These are phyloP conservation scores for Saccharomycopsis capsularis DNA, from an alignment of 805 yeast species.

Conservation along the genomic window DNA sequence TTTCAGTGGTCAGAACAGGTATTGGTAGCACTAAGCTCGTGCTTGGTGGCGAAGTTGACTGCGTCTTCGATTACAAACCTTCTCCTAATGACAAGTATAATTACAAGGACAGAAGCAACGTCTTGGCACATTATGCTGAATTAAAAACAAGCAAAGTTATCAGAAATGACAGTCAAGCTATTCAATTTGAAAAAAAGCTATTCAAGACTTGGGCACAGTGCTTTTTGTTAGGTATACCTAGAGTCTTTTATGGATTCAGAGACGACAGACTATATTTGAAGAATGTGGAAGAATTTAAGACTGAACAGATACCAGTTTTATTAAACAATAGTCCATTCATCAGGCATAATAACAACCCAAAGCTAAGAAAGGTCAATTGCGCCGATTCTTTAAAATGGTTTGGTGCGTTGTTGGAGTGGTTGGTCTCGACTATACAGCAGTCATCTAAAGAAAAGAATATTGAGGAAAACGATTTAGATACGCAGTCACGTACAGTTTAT, in stretches of 20 bases:
- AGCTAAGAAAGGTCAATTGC: constrained; percentile 51
- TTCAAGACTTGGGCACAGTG: constrained; percentile 90
- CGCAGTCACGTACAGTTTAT: constrained; percentile 35
- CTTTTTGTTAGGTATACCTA: constrained; percentile 78
- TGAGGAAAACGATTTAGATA: background rate
- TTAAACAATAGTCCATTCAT: constrained; percentile 44
- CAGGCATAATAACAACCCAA: constrained; percentile 31
- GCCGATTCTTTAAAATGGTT: constrained; percentile 79
- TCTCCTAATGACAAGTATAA: constrained; percentile 26
- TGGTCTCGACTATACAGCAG: constrained; percentile 47
- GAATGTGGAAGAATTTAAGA: constrained; percentile 65
- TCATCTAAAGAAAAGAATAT: constrained; percentile 37
- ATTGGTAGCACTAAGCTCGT: constrained; percentile 64
- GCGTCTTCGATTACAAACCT: constrained; percentile 78
- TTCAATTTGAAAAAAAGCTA: constrained; percentile 67
- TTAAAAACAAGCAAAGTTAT: constrained; percentile 65
- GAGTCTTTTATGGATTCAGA: constrained; percentile 78
- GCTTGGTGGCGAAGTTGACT: constrained; percentile 88
- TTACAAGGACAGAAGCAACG: constrained; percentile 32
- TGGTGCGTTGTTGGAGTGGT: constrained; percentile 79
- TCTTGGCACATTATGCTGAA: constrained; percentile 73
- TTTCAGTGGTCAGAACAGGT: constrained; percentile 78
- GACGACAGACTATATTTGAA: constrained; percentile 61
- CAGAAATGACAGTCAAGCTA: constrained; percentile 48
- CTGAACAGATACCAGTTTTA: constrained; percentile 71